These are phyloP conservation scores for Penicillium crustosum DNA, from an alignment of 2,329 filamentous ascomycete genomes.

Conservation along the genomic window DNA sequence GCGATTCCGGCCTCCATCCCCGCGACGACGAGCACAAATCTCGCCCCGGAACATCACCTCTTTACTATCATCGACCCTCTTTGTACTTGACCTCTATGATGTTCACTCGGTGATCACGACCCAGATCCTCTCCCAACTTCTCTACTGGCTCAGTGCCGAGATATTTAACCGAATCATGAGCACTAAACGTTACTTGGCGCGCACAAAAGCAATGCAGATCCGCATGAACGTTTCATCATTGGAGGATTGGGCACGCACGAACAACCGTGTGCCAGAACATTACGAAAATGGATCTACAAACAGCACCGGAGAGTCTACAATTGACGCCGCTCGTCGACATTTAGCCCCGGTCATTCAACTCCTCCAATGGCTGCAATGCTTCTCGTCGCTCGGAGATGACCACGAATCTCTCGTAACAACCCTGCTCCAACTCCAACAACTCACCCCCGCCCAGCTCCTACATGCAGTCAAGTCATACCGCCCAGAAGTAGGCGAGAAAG, in stretches of 20 bases:
- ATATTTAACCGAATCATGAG: conserved; percentile 98
- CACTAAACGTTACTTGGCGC: conserved; percentile 87
- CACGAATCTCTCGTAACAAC: conserved; percentile 85
- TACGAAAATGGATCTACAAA: conserved; percentile 89
- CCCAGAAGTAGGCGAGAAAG: conserved; percentile 92
- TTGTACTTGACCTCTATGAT: conserved; percentile 97
- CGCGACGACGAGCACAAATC: conserved; percentile 86
- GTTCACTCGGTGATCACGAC: conserved; percentile 94
- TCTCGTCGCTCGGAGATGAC: conserved; percentile 90
- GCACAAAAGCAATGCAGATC: conserved; percentile 99
- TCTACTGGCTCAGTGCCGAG: conserved; percentile 96
- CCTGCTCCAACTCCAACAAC: conserved; percentile 78
- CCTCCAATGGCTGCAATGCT: conserved; percentile 96
- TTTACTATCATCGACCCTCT: conserved; percentile 88
- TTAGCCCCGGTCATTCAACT: conserved; percentile 89
- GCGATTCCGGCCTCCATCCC: conserved; percentile 85
- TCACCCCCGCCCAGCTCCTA: conserved; percentile 84
- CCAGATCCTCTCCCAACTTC: conserved; percentile 85
- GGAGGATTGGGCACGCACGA: conserved; percentile 92
- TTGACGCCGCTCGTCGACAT: conserved; percentile 80
- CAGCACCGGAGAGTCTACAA: conserved; percentile 79
- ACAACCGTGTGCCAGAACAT: conserved; percentile 92
- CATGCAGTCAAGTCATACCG: conserved; percentile 92
- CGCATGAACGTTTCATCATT: conserved; percentile 96
- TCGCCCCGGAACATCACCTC: conserved; percentile 95